phyloP scores from a whole-genome alignment of 73 alveolate species.

The Breviolum minutum region DNA sequence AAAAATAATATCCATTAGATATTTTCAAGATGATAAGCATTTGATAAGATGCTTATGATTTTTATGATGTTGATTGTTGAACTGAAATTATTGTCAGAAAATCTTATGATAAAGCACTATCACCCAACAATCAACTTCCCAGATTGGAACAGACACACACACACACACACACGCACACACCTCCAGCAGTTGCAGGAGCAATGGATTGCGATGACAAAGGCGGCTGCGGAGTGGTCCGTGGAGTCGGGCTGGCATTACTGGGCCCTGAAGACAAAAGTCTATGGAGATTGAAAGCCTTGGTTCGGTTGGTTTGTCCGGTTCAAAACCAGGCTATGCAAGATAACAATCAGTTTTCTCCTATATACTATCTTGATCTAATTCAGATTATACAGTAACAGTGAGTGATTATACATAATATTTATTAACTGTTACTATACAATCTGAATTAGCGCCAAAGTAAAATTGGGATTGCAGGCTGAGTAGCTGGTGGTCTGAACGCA shows the following conservation, averaged over 20 bases:
- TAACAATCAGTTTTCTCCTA: neutral
- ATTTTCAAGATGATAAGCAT: neutral
- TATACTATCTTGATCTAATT: neutral
- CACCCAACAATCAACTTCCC: neutral
- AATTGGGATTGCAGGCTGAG: neutral
- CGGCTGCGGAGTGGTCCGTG: neutral
- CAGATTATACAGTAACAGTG: neutral
- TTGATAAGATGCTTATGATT: neutral
- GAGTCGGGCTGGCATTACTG: neutral
- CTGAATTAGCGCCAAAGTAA: neutral
- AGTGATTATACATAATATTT: neutral
- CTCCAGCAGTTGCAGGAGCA: neutral
- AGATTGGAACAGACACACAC: neutral
- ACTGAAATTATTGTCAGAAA: neutral
- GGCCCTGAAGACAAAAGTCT: neutral
- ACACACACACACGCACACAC: neutral
- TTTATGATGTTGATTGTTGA: neutral
- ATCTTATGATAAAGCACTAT: neutral
- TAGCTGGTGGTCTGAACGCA: neutral
- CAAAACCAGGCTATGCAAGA: neutral
- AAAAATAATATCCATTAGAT: too few species aligned
- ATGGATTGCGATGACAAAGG: neutral
- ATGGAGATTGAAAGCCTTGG: slow-evolving; percentile 13
- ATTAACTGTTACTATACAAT: too few species aligned
- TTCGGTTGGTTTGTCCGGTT: neutral